phyloP scores from a whole-genome alignment of 148 eudicot genomes.

The Euryodendron excelsum region DNA sequence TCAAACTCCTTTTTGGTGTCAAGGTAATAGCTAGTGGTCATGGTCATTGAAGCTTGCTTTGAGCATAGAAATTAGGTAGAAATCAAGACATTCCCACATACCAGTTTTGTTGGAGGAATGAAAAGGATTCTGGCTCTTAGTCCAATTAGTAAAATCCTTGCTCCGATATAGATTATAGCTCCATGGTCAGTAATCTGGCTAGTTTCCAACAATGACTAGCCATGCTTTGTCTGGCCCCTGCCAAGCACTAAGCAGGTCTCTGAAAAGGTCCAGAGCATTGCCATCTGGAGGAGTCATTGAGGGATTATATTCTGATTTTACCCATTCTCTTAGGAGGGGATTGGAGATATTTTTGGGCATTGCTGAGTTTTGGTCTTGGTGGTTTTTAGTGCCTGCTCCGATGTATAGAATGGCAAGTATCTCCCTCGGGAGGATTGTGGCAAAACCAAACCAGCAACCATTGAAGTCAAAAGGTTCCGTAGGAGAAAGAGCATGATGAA shows the following conservation, averaged over 20 bases:
- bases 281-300: constrained; percentile 6
- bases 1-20: too few relatives aligned
- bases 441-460: constrained; percentile 62
- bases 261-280: constrained; percentile 17
- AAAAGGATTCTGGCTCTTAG: constrained; percentile 13
- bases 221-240: constrained; percentile 18
- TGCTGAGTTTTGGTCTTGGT: constrained; percentile 49
- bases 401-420: constrained; percentile 50
- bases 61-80: constrained; percentile 15
- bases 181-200: constrained; percentile 18
- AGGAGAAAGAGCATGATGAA: constrained; percentile 37
- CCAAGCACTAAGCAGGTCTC: constrained; percentile 56
- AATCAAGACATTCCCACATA: constrained; percentile 36
- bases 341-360: too few relatives aligned
- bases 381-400: constrained; percentile 6
- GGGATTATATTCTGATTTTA: constrained; percentile 42
- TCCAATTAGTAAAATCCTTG: constrained; percentile 23
- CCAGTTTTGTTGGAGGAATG: constrained; percentile 19
- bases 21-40: too few relatives aligned
- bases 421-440: too few relatives aligned
- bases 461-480: constrained; percentile 37
- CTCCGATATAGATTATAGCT: constrained; percentile 26
- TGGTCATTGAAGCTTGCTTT: constrained; percentile 13
- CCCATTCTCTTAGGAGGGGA: constrained; percentile 53
- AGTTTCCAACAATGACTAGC: constrained; percentile 23